A percentile compares a stretch with the other conserved stretches of the same genome.
These are phyloP conservation scores for Chaetothyriales sp. DNA, from an alignment of 2,329 filamentous ascomycete species.

Conservation along the genomic window DNA sequence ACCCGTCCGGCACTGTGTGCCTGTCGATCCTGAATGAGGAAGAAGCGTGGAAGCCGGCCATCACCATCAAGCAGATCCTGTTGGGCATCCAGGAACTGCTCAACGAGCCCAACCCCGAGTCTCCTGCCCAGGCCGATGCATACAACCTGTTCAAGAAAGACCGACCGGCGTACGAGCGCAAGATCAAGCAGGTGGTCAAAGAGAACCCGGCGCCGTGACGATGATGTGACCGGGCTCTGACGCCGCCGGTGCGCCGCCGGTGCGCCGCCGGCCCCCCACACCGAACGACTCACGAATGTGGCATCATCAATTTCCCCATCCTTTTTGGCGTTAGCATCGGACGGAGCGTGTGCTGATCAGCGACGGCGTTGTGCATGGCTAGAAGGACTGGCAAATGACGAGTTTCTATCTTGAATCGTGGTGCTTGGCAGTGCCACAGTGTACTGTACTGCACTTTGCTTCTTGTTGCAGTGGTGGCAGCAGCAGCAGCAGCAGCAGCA, in stretches of 20 bases:
- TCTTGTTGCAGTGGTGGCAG: too few relatives aligned
- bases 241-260: neutral
- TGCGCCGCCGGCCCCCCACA: neutral
- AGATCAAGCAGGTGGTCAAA: conserved; percentile 71
- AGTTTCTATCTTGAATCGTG: neutral
- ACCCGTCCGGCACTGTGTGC: conserved; percentile 94
- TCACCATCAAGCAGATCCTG: conserved; percentile 95
- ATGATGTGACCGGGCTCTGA: neutral
- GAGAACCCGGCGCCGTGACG: conserved; percentile 60
- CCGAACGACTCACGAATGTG: neutral
- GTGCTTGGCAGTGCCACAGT: neutral
- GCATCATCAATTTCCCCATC: neutral
- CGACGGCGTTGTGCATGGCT: neutral
- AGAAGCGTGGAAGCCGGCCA: conserved; percentile 95
- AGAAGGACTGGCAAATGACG: neutral
- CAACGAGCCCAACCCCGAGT: conserved; percentile 93
- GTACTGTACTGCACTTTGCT: too few relatives aligned
- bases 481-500: too few relatives aligned
- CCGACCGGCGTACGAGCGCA: conserved; percentile 69
- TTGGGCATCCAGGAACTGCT: conserved; percentile 91
- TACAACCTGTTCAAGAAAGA: conserved; percentile 97
- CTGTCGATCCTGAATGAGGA: conserved; percentile 96
- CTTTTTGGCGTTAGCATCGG: neutral
- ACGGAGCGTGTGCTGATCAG: neutral
- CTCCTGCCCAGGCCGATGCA: conserved; percentile 88